phyloP scores from a whole-genome alignment of 1,284 basidiomycete species.

The Inonotus obliquus region DNA sequence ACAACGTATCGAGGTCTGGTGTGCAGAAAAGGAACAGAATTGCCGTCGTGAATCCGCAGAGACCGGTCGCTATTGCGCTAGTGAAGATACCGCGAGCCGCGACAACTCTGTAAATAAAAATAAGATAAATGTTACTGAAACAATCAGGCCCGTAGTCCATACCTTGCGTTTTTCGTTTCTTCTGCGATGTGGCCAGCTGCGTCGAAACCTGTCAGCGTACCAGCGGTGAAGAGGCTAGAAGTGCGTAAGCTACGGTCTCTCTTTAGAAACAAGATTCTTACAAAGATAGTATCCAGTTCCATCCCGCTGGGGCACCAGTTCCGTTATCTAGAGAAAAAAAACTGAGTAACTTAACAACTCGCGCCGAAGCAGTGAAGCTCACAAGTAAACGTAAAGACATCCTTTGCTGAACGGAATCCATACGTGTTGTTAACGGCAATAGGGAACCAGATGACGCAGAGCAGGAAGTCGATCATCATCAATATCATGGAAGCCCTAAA shows the following conservation, averaged over 20 bases:
- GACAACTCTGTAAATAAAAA: conserved; percentile 44
- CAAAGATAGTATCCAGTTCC: conserved; percentile 87
- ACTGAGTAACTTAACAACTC: conserved; percentile 10
- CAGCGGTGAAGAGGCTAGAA: conserved; percentile 72
- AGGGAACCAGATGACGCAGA: conserved; percentile 85
- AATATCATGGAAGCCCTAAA: conserved; percentile 71
- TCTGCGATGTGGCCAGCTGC: conserved; percentile 87
- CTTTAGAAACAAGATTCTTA: conserved; percentile 29
- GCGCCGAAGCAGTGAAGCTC: conserved; percentile 24
- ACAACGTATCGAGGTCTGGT: conserved; percentile 69
- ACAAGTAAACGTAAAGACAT: conserved; percentile 82
- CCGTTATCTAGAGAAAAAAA: conserved; percentile 60
- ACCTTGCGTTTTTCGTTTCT: conserved; percentile 85
- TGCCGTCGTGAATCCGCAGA: conserved; percentile 68
- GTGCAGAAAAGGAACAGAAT: conserved; percentile 86
- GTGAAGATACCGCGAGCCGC: conserved; percentile 77
- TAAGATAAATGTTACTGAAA: neutral
- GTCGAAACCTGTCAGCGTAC: conserved; percentile 83
- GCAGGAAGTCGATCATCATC: conserved; percentile 79
- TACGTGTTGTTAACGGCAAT: conserved; percentile 81
- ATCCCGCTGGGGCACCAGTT: conserved; percentile 75
- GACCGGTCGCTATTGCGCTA: conserved; percentile 69
- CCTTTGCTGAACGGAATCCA: conserved; percentile 73
- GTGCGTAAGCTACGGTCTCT: conserved; percentile 16
- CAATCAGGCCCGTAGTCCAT: conserved; percentile 11